Evolutionary conservation across 768 basidiomycete species (phyloP), one percentile per base, ranked within the genome.

Genomic region (Tricholoma terreum): DNA sequence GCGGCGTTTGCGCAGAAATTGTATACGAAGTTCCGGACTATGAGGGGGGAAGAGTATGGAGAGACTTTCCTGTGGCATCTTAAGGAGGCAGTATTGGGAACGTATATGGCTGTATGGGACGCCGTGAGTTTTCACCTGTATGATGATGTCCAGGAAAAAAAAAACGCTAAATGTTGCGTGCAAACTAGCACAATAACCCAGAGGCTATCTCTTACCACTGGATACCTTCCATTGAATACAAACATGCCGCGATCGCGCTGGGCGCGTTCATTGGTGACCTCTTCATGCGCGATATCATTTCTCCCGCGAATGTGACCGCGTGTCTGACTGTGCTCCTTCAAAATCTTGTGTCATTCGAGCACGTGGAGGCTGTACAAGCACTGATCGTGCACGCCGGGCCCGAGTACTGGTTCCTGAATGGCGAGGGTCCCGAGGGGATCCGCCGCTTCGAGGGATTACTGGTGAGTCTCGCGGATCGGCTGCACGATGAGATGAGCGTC

Each of bases 61-160:
- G 56, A 60, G 43, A 42, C 52, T 14, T 64, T 61, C 19, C 48
- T 58, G 31, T 64, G 63, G 63, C 61, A 62, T 38, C 40, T 61
- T 1, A 64, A 62, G 52, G 63, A 64, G 40, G 48, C 27, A 19
- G 40, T 63, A 27, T 51, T 63, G 27, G 62, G 60, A 6, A 61
- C 64, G 15, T 65, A 63, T 24, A 38, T 58, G 33, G 63, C 60
- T 33, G 60, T 63, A n/a, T 65, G 64, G 64, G 64, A 65, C 45
- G 57, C 61, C 31, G 64, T 65, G 33, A 60, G 62, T 57, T 9
- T 43, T 43, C 46, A 57, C 11, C 10, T 22, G 8, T 31, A 15
- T 43, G 21, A 52, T 21, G 6, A 15, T 45, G 12, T 38, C 14
- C 12, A 38, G n/a, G 46, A n/a, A 2, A 9, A 24, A n/a, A 21